Conservation (phyloP, 2,329 filamentous ascomycete genomes). For the Amphichorda felina region DNA sequence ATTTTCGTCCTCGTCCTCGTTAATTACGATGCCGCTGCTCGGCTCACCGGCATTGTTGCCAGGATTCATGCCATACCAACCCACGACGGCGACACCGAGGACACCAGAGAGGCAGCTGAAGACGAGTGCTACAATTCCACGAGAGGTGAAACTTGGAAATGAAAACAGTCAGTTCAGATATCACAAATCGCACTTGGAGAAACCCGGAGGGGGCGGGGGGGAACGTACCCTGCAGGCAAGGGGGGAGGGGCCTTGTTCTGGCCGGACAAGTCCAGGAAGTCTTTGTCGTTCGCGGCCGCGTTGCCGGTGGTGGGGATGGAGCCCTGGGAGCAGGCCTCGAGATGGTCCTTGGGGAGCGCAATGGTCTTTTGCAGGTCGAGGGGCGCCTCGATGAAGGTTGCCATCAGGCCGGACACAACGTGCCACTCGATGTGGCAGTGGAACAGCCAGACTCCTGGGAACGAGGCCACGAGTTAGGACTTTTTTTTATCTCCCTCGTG, state of each 20-base stretch:
- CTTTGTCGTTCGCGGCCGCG: slow-evolving; percentile 57
- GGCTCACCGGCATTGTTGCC: slow-evolving; percentile 10
- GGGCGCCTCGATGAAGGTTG: slow-evolving; percentile 53
- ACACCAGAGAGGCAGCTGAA: slow-evolving; percentile 61
- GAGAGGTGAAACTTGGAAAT: slow-evolving; percentile 52
- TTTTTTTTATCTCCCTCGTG: no score
- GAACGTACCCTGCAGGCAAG: slow-evolving; percentile 45
- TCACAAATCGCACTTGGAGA: no score
- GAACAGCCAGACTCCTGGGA: slow-evolving; percentile 56
- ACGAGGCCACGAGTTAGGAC: no score
- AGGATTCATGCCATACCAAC: slow-evolving; percentile 45
- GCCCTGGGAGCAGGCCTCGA: slow-evolving; percentile 42
- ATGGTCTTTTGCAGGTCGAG: slow-evolving; percentile 47
- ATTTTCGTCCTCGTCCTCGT: no score
- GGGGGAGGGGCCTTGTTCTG: slow-evolving; percentile 41
- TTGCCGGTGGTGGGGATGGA: slow-evolving; percentile 50
- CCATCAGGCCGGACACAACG: slow-evolving; percentile 51
- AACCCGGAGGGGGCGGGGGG: slow-evolving; percentile 1
- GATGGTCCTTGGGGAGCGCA: slow-evolving; percentile 46
- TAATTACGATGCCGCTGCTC: no score
- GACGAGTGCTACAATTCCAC: slow-evolving; percentile 62
- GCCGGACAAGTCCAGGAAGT: slow-evolving; percentile 52
- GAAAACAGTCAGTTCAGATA: slow-evolving; percentile 3
- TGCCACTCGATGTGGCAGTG: slow-evolving; percentile 81
- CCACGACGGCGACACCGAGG: slow-evolving; percentile 54